Evolutionary conservation across 805 yeast genomes (phyloP), one percentile per base, ranked within the genome.

Genomic region (Candida hispaniensis): DNA sequence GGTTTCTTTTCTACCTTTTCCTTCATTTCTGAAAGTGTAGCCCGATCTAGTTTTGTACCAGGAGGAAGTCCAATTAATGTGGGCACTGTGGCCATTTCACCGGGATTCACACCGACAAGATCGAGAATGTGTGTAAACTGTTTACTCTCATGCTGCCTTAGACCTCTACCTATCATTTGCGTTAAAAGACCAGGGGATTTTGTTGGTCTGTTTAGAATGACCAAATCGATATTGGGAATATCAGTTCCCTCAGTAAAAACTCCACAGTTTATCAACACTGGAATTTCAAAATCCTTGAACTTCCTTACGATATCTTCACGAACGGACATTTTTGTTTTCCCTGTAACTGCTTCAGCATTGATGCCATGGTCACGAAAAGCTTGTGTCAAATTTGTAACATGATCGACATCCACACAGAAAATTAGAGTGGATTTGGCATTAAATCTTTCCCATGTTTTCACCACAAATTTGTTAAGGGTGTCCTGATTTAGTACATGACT

Each of bases 241-340:
- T 86, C 96, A 0, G 96, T 83, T 0, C 97, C 97, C 53, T 86
- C 97, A 0, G 94, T 86, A 47, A 88, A 77, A 5, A 86, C 81
- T 11, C 79, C 82, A 52, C 94, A 91, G 50, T 88, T 88, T 59
- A 91, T 67, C 18, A 86, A 56, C 0, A 88, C 93, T 4, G 76
- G 71, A 12, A 81, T 63, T 10, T 64, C 50, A 0, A 91, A 85
- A 0, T 56, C 46, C 41, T 64, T 67, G 50, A 86, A 88, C 20
- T 69, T 75, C 5, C 59, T 54, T 2, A 85, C 55, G 0, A 73
- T 61, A 2, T 53, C 48, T 10, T 58, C 65, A 24, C 96, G 60
- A 24, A 67, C 73, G 5, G 51, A 49, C 12, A 59, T 55, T 4
- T 61, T 61, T 1, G 94, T 80, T 9, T 60, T 63, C 0, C 91